Percentiles rank a stretch among this genome's conserved stretches.
Evolutionary conservation across 1,284 basidiomycete genomes (phyloP).

Genomic region (Irpex rosettiformis): DNA sequence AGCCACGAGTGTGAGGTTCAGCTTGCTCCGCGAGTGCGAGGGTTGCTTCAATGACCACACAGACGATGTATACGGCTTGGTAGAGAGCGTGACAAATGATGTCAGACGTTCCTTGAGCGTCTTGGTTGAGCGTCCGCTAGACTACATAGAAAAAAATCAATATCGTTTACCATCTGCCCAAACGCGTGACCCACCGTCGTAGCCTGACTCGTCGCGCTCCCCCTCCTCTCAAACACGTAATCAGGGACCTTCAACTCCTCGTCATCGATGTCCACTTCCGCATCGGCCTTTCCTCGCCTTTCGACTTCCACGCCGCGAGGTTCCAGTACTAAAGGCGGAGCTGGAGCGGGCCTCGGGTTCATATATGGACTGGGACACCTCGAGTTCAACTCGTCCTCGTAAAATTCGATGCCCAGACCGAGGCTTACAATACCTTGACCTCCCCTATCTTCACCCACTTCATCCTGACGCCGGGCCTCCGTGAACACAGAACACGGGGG

Average conservation of each 20-base stretch:
- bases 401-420: conserved; percentile 9
- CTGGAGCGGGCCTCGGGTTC: conserved; percentile 13
- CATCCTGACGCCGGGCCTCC: not conserved
- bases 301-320: too few relatives aligned
- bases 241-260: conserved; percentile 17
- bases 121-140: conserved; percentile 18
- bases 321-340: conserved; percentile 5
- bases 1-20: conserved; percentile 23
- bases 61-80: conserved; percentile 14
- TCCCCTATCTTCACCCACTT: not conserved
- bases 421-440: not conserved
- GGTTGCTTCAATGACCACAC: conserved; percentile 13
- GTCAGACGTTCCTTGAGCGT: conserved; percentile 23
- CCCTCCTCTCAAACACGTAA: conserved; percentile 26
- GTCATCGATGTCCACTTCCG: not conserved
- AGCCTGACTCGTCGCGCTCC: conserved; percentile 23
- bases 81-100: conserved; percentile 17
- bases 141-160: conserved; percentile 1
- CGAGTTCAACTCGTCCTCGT: conserved; percentile 2
- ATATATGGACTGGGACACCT: conserved; percentile 7
- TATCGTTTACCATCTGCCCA: not conserved
- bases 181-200: conserved; percentile 21
- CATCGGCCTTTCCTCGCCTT: not conserved
- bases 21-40: conserved; percentile 21
- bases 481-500: too few relatives aligned